Base-by-base conservation (phyloP, 2,329 filamentous ascomycete species). In the Fusarium kyushuense region DNA sequence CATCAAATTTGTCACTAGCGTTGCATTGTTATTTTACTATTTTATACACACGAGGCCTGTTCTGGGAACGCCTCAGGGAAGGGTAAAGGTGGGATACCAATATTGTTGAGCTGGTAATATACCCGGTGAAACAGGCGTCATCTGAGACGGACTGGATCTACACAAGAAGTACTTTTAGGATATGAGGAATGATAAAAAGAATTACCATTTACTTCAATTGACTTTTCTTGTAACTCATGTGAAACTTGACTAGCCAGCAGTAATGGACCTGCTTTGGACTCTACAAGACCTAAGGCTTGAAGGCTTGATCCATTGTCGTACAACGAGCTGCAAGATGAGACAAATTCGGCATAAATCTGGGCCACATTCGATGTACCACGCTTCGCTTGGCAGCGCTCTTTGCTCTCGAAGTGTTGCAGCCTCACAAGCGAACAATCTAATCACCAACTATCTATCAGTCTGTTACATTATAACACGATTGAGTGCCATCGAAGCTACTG, bases 1-100 rank as follows among this genome's bases (percentile, higher is more conserved):
- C 65, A 73, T 70, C 51, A 72, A 67, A 61, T 71, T 63, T 67
- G 65, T 67, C 63, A 74, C 69, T 72, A 73, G 65, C 65, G 65
- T 66, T 72, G 69, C 67, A 68, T 71, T 72, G 58, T 61, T 61
- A 61, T 65, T 67, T 29, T 32, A 27, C 23, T 49, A 32, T 38
- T 59, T 64, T 43, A 41, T n/a, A 52, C 46, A 64, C 35, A 53
- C 11, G 47, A 53, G 46, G 27, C 36, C 30, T 51, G 48, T 69
- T 59, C 62, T 47, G 56, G 57, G 53, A 49, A 64, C 41, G 51
- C 60, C 54, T 30, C 2, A 17, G 46, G 56, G 62, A 46, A 48
- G 52, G 45, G 33, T 59, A 67, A 67, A 55, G 25, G 54, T 59
- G 21, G 54, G 65, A 70, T 65, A 61, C 62, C 33, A 54, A 54